A percentile compares a stretch with the other conserved stretches of the same genome.
Conservation (phyloP, 805 yeast genomes). For the Sungouiozyma ichnusensis region DNA sequence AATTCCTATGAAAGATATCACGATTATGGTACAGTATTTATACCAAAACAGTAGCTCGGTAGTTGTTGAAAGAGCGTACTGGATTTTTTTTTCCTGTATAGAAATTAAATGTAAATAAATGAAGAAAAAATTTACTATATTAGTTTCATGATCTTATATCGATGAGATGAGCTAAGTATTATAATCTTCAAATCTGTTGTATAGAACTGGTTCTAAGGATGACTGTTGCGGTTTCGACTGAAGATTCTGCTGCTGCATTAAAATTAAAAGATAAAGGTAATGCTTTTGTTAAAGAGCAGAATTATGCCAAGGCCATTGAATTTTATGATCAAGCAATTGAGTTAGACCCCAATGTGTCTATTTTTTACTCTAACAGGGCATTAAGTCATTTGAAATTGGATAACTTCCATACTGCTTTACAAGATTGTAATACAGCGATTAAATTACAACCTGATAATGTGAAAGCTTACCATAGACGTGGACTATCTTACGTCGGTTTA, state of each 20-base stretch:
- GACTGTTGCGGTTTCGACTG: constrained; percentile 4
- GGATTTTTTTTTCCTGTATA: too few species aligned
- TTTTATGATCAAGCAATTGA: constrained; percentile 68
- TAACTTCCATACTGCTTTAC: constrained; percentile 73
- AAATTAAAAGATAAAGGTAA: constrained; percentile 65
- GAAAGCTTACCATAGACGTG: constrained; percentile 82
- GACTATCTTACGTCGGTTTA: constrained; percentile 68
- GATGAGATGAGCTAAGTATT: background rate
- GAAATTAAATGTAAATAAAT: too few species aligned
- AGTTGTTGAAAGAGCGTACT: too few species aligned
- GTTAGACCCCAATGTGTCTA: constrained; percentile 45
- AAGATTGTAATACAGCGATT: constrained; percentile 68
- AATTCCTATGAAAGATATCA: too few species aligned
- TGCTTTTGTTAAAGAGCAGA: constrained; percentile 52
- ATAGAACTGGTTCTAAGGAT: too few species aligned
- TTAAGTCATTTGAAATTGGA: constrained; percentile 81
- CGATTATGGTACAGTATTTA: too few species aligned
- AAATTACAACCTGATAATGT: constrained; percentile 53
- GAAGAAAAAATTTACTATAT: too few species aligned
- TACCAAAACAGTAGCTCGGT: too few species aligned
- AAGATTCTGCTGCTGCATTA: constrained; percentile 32
- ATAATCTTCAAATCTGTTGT: too few species aligned
- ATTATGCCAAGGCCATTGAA: constrained; percentile 54
- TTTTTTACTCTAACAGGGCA: constrained; percentile 77
- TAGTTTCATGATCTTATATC: background rate